phyloP scores from a whole-genome alignment of 2,329 filamentous ascomycete genomes.

The Colletotrichum horii region DNA sequence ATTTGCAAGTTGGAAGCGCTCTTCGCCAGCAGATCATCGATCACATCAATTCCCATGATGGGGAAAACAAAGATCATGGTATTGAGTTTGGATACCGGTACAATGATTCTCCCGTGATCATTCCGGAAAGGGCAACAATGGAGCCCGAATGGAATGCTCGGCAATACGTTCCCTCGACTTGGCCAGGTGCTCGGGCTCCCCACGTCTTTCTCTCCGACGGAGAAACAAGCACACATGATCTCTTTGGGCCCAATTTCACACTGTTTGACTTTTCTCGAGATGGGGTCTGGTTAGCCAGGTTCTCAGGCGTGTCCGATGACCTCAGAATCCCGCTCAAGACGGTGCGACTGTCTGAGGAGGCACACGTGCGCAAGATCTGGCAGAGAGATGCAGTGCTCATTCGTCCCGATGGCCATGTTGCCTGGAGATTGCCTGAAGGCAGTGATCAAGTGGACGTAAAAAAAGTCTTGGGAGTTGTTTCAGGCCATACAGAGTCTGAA shows the following conservation, averaged over 20 bases:
- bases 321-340: not conserved
- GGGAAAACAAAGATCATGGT: slow-evolving; percentile 30
- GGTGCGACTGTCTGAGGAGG: not conserved
- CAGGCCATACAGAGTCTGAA: not conserved
- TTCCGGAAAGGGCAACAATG: not conserved
- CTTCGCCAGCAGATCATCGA: not conserved
- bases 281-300: not conserved
- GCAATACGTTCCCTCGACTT: not conserved
- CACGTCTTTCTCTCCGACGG: not conserved
- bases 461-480: not conserved
- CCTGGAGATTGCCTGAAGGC: not conserved
- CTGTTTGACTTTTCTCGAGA: not conserved
- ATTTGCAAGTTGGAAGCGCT: not conserved
- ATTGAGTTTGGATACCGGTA: slow-evolving; percentile 33
- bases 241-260: not conserved
- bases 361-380: not conserved
- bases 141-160: not conserved
- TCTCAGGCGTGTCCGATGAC: not conserved
- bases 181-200: not conserved
- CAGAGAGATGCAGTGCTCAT: not conserved
- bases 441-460: not conserved
- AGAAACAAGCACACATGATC: not conserved
- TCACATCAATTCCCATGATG: slow-evolving; percentile 20
- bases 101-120: slow-evolving; percentile 30
- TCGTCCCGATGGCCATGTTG: not conserved